A percentile compares a stretch with the other conserved stretches of the same genome.
These are phyloP conservation scores for Tetraselmis chui DNA, from an alignment of 139 green algal species.

Conservation along the genomic window DNA sequence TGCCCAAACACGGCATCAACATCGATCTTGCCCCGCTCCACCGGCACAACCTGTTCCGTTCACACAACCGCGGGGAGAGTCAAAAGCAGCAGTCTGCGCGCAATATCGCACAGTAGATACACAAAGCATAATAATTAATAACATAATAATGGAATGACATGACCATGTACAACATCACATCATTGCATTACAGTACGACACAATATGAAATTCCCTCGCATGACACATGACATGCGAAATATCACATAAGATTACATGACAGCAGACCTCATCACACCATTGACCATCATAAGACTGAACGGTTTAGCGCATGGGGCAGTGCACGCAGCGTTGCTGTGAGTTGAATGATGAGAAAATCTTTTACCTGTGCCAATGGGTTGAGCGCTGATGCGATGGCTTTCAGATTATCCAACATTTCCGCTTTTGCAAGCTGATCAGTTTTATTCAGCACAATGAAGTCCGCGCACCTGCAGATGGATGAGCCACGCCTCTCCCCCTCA, in stretches of 20 bases:
- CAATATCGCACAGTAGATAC: too few species aligned
- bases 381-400: conserved; percentile 59
- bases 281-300: too few species aligned
- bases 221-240: too few species aligned
- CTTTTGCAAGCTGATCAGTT: conserved; percentile 47
- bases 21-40: neutral
- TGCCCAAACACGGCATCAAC: neutral
- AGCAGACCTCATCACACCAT: too few species aligned
- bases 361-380: conserved; percentile 71
- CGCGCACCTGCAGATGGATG: conserved; percentile 46
- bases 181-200: conserved; percentile 8
- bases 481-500: too few species aligned
- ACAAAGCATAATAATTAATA: too few species aligned
- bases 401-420: conserved; percentile 47
- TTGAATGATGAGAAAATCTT: too few species aligned
- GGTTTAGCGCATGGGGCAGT: too few species aligned
- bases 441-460: conserved; percentile 93
- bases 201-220: too few species aligned
- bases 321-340: too few species aligned
- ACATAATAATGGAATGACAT: neutral
- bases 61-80: neutral
- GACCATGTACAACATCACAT: neutral
- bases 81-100: neutral
- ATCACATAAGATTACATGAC: too few species aligned
- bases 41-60: neutral